Evolutionary conservation across 371 early-diverging fungal genomes (phyloP).

Genomic region (Mucor circinelloides): DNA sequence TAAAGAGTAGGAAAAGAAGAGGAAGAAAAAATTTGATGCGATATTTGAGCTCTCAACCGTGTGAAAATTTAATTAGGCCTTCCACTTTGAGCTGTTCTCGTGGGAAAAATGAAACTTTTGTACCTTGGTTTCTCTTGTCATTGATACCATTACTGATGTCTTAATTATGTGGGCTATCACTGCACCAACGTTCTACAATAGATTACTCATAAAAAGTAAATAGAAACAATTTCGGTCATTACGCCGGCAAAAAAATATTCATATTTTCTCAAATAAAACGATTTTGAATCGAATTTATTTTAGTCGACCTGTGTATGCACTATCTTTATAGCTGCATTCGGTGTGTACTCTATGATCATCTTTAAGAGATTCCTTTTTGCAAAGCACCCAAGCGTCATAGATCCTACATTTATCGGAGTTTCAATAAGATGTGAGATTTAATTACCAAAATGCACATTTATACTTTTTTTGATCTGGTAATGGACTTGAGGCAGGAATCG

Average conservation of each 20-base stretch:
- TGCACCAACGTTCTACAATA: background rate
- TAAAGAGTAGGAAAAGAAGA: background rate
- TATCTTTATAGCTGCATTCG: background rate
- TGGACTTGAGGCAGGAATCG: background rate
- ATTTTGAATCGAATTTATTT: background rate
- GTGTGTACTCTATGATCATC: background rate
- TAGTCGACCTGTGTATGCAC: background rate
- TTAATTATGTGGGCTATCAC: background rate
- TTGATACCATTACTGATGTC: background rate
- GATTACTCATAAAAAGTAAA: background rate
- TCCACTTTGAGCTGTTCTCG: conserved; percentile 13
- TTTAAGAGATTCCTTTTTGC: background rate
- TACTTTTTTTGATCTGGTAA: background rate
- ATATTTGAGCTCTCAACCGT: conserved; percentile 9
- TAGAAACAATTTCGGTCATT: background rate
- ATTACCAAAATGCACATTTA: no score
- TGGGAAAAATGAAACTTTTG: conserved; percentile 18
- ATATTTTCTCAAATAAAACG: background rate
- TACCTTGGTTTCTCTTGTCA: background rate
- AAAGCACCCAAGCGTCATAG: background rate
- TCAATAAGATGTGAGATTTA: background rate
- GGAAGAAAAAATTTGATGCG: background rate
- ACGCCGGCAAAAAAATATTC: background rate
- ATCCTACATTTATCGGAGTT: no score
- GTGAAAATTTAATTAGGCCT: conserved; percentile 11